Evolutionary conservation across 208 protist species (phyloP).

Genomic region (Acanthamoeba divionensis): DNA sequence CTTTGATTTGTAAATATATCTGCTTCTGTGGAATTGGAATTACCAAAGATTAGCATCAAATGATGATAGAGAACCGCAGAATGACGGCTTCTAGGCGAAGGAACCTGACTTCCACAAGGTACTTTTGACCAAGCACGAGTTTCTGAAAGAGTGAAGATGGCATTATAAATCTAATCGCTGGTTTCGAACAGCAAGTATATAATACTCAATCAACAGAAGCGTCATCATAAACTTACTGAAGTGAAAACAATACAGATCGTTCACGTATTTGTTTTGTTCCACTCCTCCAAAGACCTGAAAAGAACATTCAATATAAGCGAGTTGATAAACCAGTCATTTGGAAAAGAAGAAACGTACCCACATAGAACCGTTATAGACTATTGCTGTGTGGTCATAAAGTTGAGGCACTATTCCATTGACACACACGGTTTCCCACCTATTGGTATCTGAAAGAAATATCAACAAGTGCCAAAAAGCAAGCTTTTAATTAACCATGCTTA

Average conservation of each 20-base stretch:
- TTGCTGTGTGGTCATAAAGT: background rate
- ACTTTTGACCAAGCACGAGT: background rate
- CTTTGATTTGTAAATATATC: background rate
- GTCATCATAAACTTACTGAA: background rate
- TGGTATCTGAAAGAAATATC: background rate
- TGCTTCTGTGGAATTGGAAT: background rate
- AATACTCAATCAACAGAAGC: background rate
- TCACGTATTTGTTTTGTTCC: background rate
- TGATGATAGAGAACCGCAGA: background rate
- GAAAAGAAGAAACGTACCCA: too few relatives aligned
- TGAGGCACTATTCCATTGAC: background rate
- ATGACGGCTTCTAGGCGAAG: background rate
- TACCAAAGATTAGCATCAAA: slow-evolving; percentile 1
- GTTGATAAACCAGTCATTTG: too few relatives aligned
- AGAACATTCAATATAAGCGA: too few relatives aligned
- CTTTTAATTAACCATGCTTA: background rate
- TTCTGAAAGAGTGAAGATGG: background rate
- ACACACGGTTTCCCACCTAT: background rate
- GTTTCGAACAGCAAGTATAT: background rate
- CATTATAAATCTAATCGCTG: background rate
- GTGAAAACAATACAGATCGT: background rate
- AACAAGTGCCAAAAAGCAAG: background rate
- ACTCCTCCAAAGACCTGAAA: slow-evolving; percentile 37
- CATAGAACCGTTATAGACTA: background rate
- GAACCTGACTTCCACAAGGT: background rate